Conservation (phyloP, 495 filamentous ascomycete genomes). For the Peziza echinospora region DNA sequence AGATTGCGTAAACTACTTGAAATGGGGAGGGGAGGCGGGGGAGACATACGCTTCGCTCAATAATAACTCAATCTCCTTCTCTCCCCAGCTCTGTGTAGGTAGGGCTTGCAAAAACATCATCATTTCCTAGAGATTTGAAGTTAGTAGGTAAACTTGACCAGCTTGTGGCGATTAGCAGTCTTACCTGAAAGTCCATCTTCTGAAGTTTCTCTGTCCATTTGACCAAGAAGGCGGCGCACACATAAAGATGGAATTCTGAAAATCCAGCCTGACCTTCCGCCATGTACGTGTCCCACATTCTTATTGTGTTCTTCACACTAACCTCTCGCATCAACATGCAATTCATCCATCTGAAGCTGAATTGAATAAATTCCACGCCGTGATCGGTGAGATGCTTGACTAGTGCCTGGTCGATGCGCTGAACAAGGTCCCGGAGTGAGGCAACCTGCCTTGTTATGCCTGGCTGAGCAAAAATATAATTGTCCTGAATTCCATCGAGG, state of each 20-base stretch:
- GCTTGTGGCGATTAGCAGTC: constrained; percentile 1
- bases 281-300: constrained; percentile 99
- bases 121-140: constrained; percentile 39
- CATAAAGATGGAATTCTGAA: constrained; percentile 92
- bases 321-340: constrained; percentile 95
- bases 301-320: constrained; percentile 80
- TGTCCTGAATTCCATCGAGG: constrained; percentile 93
- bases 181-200: constrained; percentile 81
- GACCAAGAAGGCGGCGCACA: constrained; percentile 94
- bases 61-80: constrained; percentile 90
- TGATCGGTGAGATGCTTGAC: constrained; percentile 76
- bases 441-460: constrained; percentile 87
- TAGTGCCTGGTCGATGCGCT: constrained; percentile 63
- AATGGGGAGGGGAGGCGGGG: not conserved
- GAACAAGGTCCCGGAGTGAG: constrained; percentile 68
- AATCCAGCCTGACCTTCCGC: constrained; percentile 88
- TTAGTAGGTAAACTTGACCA: not conserved
- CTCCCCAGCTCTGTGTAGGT: constrained; percentile 87
- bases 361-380: constrained; percentile 94
- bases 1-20: not conserved
- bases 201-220: constrained; percentile 91
- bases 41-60: constrained; percentile 52
- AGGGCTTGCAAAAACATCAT: constrained; percentile 99
- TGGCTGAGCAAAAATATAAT: constrained; percentile 93
- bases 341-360: constrained; percentile 99